phyloP scores from a whole-genome alignment of 306 rosid genomes.

The Hippophae gyantsensis region DNA sequence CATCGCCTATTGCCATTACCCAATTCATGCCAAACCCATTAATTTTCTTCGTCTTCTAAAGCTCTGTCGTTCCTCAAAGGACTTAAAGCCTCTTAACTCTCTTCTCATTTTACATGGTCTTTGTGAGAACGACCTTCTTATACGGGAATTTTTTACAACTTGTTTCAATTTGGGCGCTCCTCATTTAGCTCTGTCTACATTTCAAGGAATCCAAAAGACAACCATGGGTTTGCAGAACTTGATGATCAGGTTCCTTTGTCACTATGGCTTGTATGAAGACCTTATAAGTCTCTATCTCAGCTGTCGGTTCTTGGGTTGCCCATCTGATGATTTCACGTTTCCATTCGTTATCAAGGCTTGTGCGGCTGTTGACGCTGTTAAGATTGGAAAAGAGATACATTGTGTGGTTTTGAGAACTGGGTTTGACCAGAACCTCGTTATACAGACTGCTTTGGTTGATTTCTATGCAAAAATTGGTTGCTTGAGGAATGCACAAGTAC shows the following conservation, averaged over 20 bases:
- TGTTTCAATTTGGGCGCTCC: slow-evolving; percentile 27
- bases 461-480: slow-evolving; percentile 22
- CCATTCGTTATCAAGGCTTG: slow-evolving; percentile 30
- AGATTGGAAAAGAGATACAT: slow-evolving; percentile 21
- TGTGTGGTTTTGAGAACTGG: slow-evolving; percentile 21
- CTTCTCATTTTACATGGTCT: slow-evolving; percentile 19
- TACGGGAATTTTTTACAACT: slow-evolving; percentile 12
- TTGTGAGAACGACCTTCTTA: neutral
- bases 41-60: slow-evolving; percentile 16
- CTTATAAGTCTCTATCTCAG: slow-evolving; percentile 6
- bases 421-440: slow-evolving; percentile 21
- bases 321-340: slow-evolving; percentile 25
- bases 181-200: slow-evolving; percentile 17
- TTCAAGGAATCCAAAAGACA: slow-evolving; percentile 19
- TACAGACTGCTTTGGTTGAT: slow-evolving; percentile 22
- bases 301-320: slow-evolving; percentile 18
- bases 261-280: slow-evolving; percentile 18
- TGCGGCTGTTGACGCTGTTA: slow-evolving; percentile 17
- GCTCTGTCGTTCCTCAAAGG: slow-evolving; percentile 10
- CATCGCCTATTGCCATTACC: slow-evolving; percentile 3
- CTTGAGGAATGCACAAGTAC: slow-evolving; percentile 12
- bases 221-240: slow-evolving; percentile 21
- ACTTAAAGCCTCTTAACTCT: slow-evolving; percentile 17
- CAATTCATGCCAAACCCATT: slow-evolving; percentile 3
- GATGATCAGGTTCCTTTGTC: slow-evolving; percentile 22